A percentile compares a stretch with the other conserved stretches of the same genome.
phyloP scores from a whole-genome alignment of 345 rosid species.

The Isatis tinctoria region DNA sequence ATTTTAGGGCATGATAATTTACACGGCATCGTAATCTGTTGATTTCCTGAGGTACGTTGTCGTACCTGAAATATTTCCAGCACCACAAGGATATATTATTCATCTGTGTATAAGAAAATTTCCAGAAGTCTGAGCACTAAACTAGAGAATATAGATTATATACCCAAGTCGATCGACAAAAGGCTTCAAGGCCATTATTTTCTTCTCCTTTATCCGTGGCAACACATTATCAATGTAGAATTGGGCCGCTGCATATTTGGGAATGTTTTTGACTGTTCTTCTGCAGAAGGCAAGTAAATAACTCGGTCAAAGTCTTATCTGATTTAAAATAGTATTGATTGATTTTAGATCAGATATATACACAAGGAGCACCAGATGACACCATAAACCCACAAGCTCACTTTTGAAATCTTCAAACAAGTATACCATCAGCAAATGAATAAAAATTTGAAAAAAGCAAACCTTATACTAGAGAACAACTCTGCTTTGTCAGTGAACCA shows the following conservation, averaged over 20 bases:
- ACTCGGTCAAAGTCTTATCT: constrained; percentile 1
- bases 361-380: not conserved
- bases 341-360: not conserved
- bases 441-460: constrained; percentile 14
- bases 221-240: constrained; percentile 98
- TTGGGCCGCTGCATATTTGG: constrained; percentile 97
- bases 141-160: constrained; percentile 23
- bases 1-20: constrained; percentile 96
- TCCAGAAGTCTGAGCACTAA: not conserved
- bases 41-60: constrained; percentile 95
- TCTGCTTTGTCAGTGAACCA: constrained; percentile 98
- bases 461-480: constrained; percentile 92
- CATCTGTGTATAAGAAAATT: not conserved
- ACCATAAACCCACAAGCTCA: constrained; percentile 15
- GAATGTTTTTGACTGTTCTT: constrained; percentile 98
- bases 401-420: not conserved
- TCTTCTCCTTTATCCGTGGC: constrained; percentile 97
- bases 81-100: constrained; percentile 11
- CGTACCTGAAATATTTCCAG: constrained; percentile 59
- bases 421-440: not conserved
- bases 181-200: constrained; percentile 98
- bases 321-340: not conserved
- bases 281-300: constrained; percentile 41
- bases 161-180: constrained; percentile 99
- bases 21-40: constrained; percentile 98